Evolutionary conservation across 176 grass and related monocot species (phyloP).

Genomic region (Secale cereale): DNA sequence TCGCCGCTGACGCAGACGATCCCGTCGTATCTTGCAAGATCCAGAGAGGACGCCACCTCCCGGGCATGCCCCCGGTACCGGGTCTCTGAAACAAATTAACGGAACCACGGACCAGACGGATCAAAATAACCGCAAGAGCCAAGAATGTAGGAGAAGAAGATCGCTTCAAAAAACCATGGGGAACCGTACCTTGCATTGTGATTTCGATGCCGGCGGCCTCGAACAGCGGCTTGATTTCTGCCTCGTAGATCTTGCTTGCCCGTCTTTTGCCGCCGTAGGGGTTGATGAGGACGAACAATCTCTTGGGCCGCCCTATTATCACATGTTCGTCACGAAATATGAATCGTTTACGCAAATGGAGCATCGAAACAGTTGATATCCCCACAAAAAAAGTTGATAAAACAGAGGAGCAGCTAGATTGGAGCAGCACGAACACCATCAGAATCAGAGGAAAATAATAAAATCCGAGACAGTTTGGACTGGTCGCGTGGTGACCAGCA

Average conservation of each 20-base stretch:
- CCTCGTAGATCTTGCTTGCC: constrained; percentile 52
- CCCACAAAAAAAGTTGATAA: background rate
- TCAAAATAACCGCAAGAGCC: background rate
- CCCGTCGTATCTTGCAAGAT: constrained; percentile 56
- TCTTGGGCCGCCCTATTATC: constrained; percentile 56
- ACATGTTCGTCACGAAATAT: background rate
- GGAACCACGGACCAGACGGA: background rate
- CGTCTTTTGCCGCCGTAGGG: constrained; percentile 73
- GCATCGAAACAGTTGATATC: background rate
- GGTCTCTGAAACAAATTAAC: constrained; percentile 48
- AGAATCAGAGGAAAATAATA: background rate
- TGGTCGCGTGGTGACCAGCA: background rate
- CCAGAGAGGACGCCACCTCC: constrained; percentile 60
- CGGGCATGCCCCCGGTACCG: constrained; percentile 54
- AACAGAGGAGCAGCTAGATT: background rate
- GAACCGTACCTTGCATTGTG: constrained; percentile 55
- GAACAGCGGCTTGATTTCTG: constrained; percentile 65
- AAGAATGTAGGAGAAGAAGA: background rate
- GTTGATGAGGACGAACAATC: constrained; percentile 64
- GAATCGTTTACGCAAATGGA: background rate
- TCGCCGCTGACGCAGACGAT: constrained; percentile 82
- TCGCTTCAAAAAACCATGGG: background rate
- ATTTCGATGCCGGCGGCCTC: constrained; percentile 46
- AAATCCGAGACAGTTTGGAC: background rate
- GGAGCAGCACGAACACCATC: background rate